Evolutionary conservation across 768 basidiomycete genomes (phyloP).

Genomic region (Pleurotus salmoneostramineus): DNA sequence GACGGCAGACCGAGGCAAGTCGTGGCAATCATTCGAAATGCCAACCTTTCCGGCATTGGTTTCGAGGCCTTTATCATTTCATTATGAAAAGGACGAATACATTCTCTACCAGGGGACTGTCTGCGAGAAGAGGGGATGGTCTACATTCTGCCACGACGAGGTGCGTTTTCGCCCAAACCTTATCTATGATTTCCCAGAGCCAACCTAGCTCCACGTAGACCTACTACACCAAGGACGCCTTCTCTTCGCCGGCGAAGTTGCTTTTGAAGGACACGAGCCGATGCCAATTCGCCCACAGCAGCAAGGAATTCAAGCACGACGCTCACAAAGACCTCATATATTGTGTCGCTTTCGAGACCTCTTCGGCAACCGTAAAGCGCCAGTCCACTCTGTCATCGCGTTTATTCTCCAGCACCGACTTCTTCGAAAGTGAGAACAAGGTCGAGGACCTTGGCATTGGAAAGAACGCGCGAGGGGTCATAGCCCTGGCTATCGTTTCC

Average conservation of each 20-base stretch:
- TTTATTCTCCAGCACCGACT: constrained; percentile 83
- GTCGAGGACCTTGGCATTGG: constrained; percentile 85
- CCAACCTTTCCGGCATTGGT: constrained; percentile 56
- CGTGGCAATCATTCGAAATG: constrained; percentile 81
- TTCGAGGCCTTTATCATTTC: constrained; percentile 76
- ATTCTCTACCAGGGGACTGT: constrained; percentile 76
- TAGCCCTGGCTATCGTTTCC: constrained; percentile 89
- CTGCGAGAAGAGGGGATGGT: constrained; percentile 58
- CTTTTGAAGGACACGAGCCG: constrained; percentile 70
- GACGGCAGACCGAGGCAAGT: constrained; percentile 82
- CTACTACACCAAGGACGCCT: constrained; percentile 84
- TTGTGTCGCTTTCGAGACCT: constrained; percentile 83
- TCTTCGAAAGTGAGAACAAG: constrained; percentile 61
- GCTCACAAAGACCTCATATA: constrained; percentile 76
- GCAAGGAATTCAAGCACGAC: constrained; percentile 75
- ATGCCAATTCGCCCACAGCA: constrained; percentile 90
- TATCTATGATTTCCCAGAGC: background rate
- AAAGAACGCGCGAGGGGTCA: constrained; percentile 83
- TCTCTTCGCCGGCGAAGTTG: constrained; percentile 51
- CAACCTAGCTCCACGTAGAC: constrained; percentile 47
- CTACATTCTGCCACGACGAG: constrained; percentile 64
- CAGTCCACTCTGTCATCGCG: constrained; percentile 58
- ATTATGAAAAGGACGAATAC: constrained; percentile 70
- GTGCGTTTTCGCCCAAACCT: constrained; percentile 31
- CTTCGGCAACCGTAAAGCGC: constrained; percentile 35